These are phyloP conservation scores for Sarocladium kiliense DNA, from an alignment of 2,329 filamentous ascomycete genomes.

Conservation along the genomic window DNA sequence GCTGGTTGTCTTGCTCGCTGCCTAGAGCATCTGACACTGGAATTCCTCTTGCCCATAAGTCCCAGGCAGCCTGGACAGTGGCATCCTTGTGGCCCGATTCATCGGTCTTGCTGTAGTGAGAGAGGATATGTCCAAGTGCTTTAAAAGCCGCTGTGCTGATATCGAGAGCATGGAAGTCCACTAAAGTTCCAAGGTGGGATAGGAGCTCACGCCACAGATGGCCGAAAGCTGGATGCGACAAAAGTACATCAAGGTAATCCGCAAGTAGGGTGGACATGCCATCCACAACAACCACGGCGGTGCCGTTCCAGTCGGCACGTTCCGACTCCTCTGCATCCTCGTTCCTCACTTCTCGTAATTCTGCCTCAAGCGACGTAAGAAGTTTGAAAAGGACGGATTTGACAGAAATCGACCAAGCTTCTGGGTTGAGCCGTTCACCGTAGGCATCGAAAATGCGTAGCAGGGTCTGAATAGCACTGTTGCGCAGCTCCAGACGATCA, in stretches of 20 bases:
- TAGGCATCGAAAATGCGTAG: conserved; percentile 90
- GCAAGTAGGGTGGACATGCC: conserved; percentile 70
- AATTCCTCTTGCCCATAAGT: conserved; percentile 63
- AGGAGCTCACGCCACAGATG: conserved; percentile 72
- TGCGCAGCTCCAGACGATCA: conserved; percentile 68
- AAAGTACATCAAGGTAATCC: conserved; percentile 70
- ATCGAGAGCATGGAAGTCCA: conserved; percentile 60
- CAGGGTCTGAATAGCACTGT: conserved; percentile 86
- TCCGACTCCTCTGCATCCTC: conserved; percentile 35
- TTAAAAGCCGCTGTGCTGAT: conserved; percentile 68
- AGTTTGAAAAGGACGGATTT: conserved; percentile 77
- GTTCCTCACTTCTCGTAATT: conserved; percentile 37
- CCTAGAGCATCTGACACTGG: conserved; percentile 45
- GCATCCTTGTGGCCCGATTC: conserved; percentile 40
- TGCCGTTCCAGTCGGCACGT: conserved; percentile 63
- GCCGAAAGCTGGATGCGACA: conserved; percentile 60
- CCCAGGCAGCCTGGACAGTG: conserved; percentile 61
- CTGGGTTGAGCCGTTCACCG: conserved; percentile 69
- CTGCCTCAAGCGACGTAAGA: conserved; percentile 61
- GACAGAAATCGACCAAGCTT: conserved; percentile 80
- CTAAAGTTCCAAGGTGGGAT: conserved; percentile 58
- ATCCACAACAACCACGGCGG: conserved; percentile 66
- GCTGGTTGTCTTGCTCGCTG: conserved; percentile 63
- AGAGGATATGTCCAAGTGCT: conserved; percentile 60
- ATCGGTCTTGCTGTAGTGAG: conserved; percentile 37